Base-by-base conservation (phyloP, 2,329 filamentous ascomycete genomes). In the Pestalotiopsis sp. region DNA sequence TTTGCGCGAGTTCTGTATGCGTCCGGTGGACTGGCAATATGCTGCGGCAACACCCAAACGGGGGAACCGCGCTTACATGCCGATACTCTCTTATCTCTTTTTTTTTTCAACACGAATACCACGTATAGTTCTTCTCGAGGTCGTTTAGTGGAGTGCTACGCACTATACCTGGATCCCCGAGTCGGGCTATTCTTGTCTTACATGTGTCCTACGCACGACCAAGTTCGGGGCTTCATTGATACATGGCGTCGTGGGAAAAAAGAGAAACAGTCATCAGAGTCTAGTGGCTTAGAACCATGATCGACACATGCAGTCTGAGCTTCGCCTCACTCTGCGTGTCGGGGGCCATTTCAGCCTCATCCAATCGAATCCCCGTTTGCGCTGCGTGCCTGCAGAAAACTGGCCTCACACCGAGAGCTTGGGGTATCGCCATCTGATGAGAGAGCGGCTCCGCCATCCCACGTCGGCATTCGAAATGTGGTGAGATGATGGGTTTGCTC, bases 231-330 rank as follows among this genome's bases (percentile, higher is more conserved):
- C 31, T 36, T 36, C 45, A 6, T 9, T 52, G 45, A 52, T 52
- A n/a, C 13, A 14, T 49, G 41, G 41, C 41, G 41, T 49, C 41
- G 13, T 23, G 38, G 62, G 20, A 64, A 45, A 23, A 27, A 27
- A 45, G 12, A 65, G 63, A 57, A 65, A 58, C 63, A 38, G 41
- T 65, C 63, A 65, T 55, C 49, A 65, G 57, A 36, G 23, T 45
- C 45, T 25, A 59, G 64, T 66, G 64, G 64, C 64, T 65, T 60
- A 45, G 64, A 60, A 60, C 52, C 25, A 61, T 66, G 64, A 66
- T 66, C 64, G 64, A 31, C 63, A 57, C n/a, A 66, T 45, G 55
- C 27, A 52, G 12, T 25, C 38, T 59, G 38, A 39, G 55, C 64
- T 66, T 60, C 64, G 64, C 64, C 52, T 66, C 64, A 60, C 27